These are phyloP conservation scores for Leccinellum albellum DNA, from an alignment of 768 basidiomycete species.

Conservation along the genomic window DNA sequence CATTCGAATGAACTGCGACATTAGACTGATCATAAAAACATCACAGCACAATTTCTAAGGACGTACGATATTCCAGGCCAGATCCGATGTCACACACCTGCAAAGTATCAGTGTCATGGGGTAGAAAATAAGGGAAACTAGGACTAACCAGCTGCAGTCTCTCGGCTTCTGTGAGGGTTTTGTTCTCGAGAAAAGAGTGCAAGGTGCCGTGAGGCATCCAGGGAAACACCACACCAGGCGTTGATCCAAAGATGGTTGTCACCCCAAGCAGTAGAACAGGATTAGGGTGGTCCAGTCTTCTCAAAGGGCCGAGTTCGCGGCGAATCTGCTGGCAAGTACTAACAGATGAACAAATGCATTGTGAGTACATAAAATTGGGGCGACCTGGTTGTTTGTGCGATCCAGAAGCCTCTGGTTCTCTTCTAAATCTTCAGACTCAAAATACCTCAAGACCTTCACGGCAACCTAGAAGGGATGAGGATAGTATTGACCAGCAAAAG, in stretches of 20 bases:
- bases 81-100: neutral
- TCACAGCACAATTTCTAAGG: neutral
- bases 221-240: too few species aligned
- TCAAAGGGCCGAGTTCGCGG: neutral
- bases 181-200: neutral
- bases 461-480: neutral
- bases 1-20: neutral
- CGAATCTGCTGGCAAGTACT: neutral
- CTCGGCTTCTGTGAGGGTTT: neutral
- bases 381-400: neutral
- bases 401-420: neutral
- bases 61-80: neutral
- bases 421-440: neutral
- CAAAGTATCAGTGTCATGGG: neutral
- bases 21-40: neutral
- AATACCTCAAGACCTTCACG: neutral
- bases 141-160: neutral
- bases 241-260: neutral
- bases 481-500: neutral
- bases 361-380: neutral
- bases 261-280: neutral
- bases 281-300: slow-evolving; percentile 1
- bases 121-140: neutral
- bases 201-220: neutral
- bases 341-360: neutral